Percentiles rank a stretch among this genome's conserved stretches.
phyloP scores from a whole-genome alignment of 208 protist genomes.

The Phytomonas francai region DNA sequence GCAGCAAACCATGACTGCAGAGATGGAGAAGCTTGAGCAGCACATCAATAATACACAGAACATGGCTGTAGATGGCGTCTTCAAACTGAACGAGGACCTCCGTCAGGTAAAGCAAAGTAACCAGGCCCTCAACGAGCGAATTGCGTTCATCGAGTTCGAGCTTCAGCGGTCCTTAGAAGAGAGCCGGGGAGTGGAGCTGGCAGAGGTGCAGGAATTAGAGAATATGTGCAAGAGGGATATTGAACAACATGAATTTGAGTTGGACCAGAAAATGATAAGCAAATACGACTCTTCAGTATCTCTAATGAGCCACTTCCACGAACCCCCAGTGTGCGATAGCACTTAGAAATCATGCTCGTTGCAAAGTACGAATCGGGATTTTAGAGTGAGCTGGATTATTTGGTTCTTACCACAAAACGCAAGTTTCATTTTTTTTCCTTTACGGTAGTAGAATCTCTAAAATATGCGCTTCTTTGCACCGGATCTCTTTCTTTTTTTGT shows the following conservation, averaged over 20 bases:
- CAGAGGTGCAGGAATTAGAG: conserved; percentile 21
- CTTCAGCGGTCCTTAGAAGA: conserved; percentile 67
- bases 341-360: neutral
- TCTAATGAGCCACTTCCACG: neutral
- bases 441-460: neutral
- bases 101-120: conserved; percentile 57
- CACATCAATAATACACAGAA: conserved; percentile 40
- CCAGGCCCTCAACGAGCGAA: conserved; percentile 63
- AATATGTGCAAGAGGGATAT: conserved; percentile 25
- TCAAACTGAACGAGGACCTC: conserved; percentile 63
- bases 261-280: conserved; percentile 26
- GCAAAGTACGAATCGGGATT: neutral
- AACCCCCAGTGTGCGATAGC: neutral
- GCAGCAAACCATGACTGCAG: conserved; percentile 24
- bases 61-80: conserved; percentile 46
- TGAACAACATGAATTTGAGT: conserved; percentile 30
- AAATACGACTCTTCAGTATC: conserved; percentile 8
- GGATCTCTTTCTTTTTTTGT: neutral
- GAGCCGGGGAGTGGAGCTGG: conserved; percentile 38
- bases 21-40: conserved; percentile 39
- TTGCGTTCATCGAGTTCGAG: conserved; percentile 69
- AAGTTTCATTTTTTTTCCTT: neutral
- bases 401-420: neutral
- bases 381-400: neutral
- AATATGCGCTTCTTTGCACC: neutral